A percentile compares a stretch with the other conserved stretches of the same genome.
Conservation (phyloP, 1,284 basidiomycete species). For the Ustilago vetiveriae region DNA sequence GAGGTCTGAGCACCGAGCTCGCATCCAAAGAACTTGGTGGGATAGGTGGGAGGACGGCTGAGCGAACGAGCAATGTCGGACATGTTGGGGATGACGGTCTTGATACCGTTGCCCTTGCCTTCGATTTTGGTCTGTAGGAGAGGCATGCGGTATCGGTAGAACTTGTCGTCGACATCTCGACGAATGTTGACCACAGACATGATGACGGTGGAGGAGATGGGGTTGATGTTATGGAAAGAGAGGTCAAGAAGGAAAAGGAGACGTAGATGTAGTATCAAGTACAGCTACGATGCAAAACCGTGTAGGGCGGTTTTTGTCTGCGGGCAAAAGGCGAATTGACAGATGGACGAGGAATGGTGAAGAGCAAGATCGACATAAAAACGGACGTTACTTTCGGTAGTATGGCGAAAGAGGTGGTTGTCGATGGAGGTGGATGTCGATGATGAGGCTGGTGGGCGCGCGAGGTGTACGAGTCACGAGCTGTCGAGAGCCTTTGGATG, state of each 20-base stretch:
- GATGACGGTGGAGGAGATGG: constrained; percentile 20
- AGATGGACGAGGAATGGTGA: constrained; percentile 50
- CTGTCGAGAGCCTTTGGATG: no score
- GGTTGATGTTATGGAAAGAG: background rate
- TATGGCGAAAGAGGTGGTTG: constrained; percentile 10
- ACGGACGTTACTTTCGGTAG: constrained; percentile 24
- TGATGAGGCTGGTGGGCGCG: no score
- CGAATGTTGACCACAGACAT: constrained; percentile 90
- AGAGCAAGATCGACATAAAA: constrained; percentile 51
- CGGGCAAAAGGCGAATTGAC: constrained; percentile 46
- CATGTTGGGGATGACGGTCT: constrained; percentile 87
- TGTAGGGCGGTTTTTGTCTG: constrained; percentile 50
- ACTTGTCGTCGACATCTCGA: constrained; percentile 89
- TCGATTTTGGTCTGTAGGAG: constrained; percentile 94
- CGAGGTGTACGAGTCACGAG: no score
- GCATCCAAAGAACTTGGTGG: constrained; percentile 99
- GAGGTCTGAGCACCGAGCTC: constrained; percentile 98
- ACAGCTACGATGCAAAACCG: constrained; percentile 43
- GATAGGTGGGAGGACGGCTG: constrained; percentile 91
- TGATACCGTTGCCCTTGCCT: constrained; percentile 99
- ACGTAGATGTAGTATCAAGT: constrained; percentile 48
- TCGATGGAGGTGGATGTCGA: background rate
- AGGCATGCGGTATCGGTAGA: constrained; percentile 80
- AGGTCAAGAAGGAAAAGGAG: constrained; percentile 1
- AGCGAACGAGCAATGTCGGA: constrained; percentile 95